These are phyloP conservation scores for Candida parachauliodes DNA, from an alignment of 805 yeast species.

Conservation along the genomic window DNA sequence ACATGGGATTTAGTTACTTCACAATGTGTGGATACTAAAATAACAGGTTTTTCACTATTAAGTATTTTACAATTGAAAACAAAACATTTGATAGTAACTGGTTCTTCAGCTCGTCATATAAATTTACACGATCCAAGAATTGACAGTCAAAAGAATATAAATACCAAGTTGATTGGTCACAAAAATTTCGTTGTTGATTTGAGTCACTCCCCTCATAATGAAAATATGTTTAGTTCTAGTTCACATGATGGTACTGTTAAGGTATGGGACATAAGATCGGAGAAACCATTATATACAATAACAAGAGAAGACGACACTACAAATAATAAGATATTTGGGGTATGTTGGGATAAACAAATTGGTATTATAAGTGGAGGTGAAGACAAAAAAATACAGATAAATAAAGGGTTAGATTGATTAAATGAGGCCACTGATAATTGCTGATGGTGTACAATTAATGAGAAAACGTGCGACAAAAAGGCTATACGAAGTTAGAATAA, in stretches of 20 bases:
- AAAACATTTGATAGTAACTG: slow-evolving; percentile 74
- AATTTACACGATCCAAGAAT: slow-evolving; percentile 89
- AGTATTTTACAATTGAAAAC: slow-evolving; percentile 68
- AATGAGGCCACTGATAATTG: too few species aligned
- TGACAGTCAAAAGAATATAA: slow-evolving; percentile 43
- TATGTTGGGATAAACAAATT: slow-evolving; percentile 73
- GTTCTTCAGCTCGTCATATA: slow-evolving; percentile 98
- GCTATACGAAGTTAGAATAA: too few species aligned
- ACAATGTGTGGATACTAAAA: slow-evolving; percentile 80
- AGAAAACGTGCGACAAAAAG: too few species aligned
- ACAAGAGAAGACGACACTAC: slow-evolving; percentile 59
- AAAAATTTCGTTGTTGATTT: slow-evolving; percentile 83
- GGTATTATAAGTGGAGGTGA: slow-evolving; percentile 93
- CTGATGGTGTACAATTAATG: too few species aligned
- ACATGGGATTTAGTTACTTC: slow-evolving; percentile 95
- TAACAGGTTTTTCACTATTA: slow-evolving; percentile 80
- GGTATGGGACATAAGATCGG: slow-evolving; percentile 93
- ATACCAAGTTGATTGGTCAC: slow-evolving; percentile 75
- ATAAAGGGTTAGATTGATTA: slow-evolving; percentile 38
- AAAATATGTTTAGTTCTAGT: slow-evolving; percentile 79
- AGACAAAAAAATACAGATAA: slow-evolving; percentile 89
- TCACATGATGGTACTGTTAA: slow-evolving; percentile 96
- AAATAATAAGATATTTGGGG: slow-evolving; percentile 74
- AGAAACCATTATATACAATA: slow-evolving; percentile 75
- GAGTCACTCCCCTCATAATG: slow-evolving; percentile 70